phyloP scores from a whole-genome alignment of 768 basidiomycete genomes.

The Xerocomellus intermedius region DNA sequence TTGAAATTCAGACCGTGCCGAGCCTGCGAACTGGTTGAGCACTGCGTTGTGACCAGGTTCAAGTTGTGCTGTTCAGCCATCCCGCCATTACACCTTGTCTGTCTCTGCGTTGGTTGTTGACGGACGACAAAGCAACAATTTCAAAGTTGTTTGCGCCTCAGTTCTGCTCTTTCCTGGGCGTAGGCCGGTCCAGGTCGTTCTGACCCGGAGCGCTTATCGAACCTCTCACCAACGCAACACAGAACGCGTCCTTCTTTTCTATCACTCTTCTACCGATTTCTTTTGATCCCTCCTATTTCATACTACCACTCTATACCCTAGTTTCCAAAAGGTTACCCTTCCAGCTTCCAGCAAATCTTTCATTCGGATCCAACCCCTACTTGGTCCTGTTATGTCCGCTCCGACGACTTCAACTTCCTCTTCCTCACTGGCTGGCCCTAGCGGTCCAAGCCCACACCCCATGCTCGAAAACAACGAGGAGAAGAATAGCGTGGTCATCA shows the following conservation, averaged over 20 bases:
- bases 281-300: conserved; percentile 24
- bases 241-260: conserved; percentile 39
- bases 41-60: conserved; percentile 14
- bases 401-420: conserved; percentile 48
- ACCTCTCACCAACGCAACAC: conserved; percentile 33
- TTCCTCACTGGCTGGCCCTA: conserved; percentile 46
- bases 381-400: conserved; percentile 42
- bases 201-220: conserved; percentile 36
- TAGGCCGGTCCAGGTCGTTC: conserved; percentile 32
- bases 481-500: conserved; percentile 91
- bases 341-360: conserved; percentile 15
- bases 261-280: conserved; percentile 34
- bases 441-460: conserved; percentile 50
- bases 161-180: conserved; percentile 27
- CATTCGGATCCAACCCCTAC: conserved; percentile 18
- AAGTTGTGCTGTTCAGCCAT: conserved; percentile 11
- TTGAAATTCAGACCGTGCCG: conserved; percentile 43
- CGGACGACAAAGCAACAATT: conserved; percentile 32
- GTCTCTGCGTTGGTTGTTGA: conserved; percentile 36
- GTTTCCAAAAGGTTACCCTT: conserved; percentile 21
- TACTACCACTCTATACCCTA: conserved; percentile 29
- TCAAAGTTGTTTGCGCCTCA: conserved; percentile 28
- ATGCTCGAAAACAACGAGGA: conserved; percentile 64
- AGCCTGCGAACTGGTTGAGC: conserved; percentile 30
- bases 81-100: conserved; percentile 13